These are phyloP conservation scores for Colletotrichum costaricense DNA, from an alignment of 2,329 filamentous ascomycete genomes.

Conservation along the genomic window DNA sequence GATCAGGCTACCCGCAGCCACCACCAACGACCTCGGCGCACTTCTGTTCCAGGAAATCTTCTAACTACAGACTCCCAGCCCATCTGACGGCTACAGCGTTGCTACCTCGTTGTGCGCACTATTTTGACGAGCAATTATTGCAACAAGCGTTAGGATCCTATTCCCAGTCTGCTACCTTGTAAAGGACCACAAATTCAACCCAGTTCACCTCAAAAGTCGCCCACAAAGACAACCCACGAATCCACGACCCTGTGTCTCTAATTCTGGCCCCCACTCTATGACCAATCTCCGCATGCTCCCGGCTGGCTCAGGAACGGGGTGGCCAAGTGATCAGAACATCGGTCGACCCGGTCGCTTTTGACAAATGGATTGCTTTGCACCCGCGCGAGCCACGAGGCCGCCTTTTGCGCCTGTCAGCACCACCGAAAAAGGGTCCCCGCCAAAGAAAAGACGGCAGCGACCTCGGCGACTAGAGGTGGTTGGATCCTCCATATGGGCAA, in stretches of 20 bases:
- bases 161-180: not conserved
- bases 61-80: not conserved
- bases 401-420: slow-evolving; percentile 3
- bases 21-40: not conserved
- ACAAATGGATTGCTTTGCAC: slow-evolving; percentile 14
- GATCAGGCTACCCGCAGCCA: not conserved
- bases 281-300: slow-evolving; percentile 24
- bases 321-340: slow-evolving; percentile 26
- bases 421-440: not conserved
- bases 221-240: not conserved
- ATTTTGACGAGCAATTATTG: not conserved
- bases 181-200: not conserved
- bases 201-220: not conserved
- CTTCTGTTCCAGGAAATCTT: not conserved
- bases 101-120: not conserved
- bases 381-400: not conserved
- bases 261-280: not conserved
- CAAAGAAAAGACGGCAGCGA: not conserved
- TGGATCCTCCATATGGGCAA: not conserved
- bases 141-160: not conserved
- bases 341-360: slow-evolving; percentile 22
- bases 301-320: slow-evolving; percentile 32
- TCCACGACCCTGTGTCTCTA: not conserved
- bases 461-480: not conserved
- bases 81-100: not conserved